A percentile compares a stretch with the other conserved stretches of the same genome.
phyloP scores from a whole-genome alignment of 352 stramenopile species.

The Pythium oligandrum region DNA sequence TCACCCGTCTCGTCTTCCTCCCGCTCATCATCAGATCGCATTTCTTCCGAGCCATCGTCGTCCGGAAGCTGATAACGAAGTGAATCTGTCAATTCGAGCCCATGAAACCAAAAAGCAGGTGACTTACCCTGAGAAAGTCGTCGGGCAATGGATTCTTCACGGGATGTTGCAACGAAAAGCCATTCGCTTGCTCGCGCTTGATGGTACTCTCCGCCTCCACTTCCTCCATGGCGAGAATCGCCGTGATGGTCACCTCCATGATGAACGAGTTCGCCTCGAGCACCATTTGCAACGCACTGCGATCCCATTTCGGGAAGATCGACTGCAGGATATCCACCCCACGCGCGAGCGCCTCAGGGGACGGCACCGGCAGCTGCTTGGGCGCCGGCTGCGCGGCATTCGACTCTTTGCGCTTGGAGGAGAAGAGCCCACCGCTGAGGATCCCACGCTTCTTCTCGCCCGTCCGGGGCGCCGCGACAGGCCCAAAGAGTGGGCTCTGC shows the following conservation, averaged over 20 bases:
- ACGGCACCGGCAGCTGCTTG: conserved; percentile 22
- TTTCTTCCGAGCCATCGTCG: conserved; percentile 24
- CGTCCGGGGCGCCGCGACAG: conserved; percentile 4
- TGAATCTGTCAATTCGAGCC: too few relatives aligned
- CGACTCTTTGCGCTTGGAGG: conserved; percentile 36
- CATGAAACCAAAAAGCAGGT: too few relatives aligned
- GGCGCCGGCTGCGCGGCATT: conserved; percentile 8
- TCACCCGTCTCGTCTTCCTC: conserved; percentile 30
- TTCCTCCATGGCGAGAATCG: conserved; percentile 75
- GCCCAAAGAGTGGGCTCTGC: conserved; percentile 11
- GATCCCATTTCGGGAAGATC: conserved; percentile 83
- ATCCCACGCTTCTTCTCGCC: conserved; percentile 31
- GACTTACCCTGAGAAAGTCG: conserved; percentile 68
- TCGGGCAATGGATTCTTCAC: conserved; percentile 74
- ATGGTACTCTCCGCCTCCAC: conserved; percentile 27
- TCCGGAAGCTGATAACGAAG: conserved; percentile 35
- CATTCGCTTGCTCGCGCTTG: conserved; percentile 13
- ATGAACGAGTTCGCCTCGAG: conserved; percentile 71
- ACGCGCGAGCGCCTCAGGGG: conserved; percentile 39
- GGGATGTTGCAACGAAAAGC: conserved; percentile 21
- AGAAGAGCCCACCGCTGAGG: conserved; percentile 45
- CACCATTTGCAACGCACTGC: conserved; percentile 54
- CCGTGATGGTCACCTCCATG: conserved; percentile 79
- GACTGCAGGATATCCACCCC: conserved; percentile 70
- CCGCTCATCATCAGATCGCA: conserved; percentile 14